Evolutionary conservation across 2,329 filamentous ascomycete species (phyloP).

Genomic region (Bipolaris oryzae): DNA sequence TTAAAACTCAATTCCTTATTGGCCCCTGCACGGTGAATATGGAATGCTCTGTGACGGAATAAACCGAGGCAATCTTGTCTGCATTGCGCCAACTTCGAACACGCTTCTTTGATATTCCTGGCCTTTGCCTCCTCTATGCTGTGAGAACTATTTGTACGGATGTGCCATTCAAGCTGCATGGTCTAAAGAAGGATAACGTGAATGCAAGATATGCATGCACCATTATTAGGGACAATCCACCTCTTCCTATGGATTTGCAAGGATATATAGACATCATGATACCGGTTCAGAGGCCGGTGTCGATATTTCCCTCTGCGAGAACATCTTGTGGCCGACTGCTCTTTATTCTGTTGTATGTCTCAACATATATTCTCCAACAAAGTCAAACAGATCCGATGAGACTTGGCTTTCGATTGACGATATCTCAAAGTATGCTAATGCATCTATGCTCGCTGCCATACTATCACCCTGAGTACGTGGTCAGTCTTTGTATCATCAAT

Average conservation of each 20-base stretch:
- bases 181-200: no score
- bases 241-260: not conserved
- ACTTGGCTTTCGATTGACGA: conserved; percentile 16
- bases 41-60: no score
- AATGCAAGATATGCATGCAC: not conserved
- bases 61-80: no score
- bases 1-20: no score
- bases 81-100: no score
- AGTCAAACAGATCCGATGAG: conserved; percentile 20
- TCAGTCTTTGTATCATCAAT: not conserved
- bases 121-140: no score
- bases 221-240: not conserved
- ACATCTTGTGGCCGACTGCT: not conserved
- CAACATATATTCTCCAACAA: conserved; percentile 10
- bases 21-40: no score
- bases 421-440: conserved; percentile 26
- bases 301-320: not conserved
- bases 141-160: no score
- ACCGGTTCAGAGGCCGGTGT: not conserved
- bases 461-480: conserved; percentile 12
- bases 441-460: conserved; percentile 18
- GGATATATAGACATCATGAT: not conserved
- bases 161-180: no score
- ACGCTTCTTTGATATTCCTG: no score
- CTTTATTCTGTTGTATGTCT: not conserved